Percentiles rank a stretch among this genome's conserved stretches.
These are phyloP conservation scores for Venturia nashicola DNA, from an alignment of 2,329 filamentous ascomycete genomes.

Conservation along the genomic window DNA sequence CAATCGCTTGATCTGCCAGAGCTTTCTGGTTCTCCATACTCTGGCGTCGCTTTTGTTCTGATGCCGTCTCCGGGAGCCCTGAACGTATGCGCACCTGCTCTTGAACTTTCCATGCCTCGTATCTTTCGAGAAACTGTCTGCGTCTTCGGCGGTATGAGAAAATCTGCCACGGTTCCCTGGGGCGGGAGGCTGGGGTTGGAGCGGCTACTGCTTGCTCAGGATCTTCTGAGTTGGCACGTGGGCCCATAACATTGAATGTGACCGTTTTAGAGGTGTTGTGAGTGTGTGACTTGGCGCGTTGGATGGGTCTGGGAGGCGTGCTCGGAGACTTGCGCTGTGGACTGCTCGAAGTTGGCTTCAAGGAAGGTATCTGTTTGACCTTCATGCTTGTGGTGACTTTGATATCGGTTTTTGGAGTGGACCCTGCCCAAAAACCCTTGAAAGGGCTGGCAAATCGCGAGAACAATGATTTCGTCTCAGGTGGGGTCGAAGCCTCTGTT, in stretches of 20 bases:
- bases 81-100: background rate
- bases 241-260: background rate
- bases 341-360: background rate
- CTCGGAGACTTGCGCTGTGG: background rate
- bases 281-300: background rate
- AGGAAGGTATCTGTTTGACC: background rate
- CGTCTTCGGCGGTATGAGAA: background rate
- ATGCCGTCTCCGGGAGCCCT: background rate
- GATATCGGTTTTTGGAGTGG: background rate
- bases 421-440: background rate
- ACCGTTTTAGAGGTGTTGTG: background rate
- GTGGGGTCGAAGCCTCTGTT: background rate
- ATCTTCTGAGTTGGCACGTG: background rate
- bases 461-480: background rate
- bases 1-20: background rate
- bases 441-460: background rate
- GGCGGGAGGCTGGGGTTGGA: background rate
- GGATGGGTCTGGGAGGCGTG: background rate
- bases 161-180: background rate
- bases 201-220: background rate
- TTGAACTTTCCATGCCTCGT: background rate
- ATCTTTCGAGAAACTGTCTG: background rate
- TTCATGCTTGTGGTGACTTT: background rate
- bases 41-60: background rate
- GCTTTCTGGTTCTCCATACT: background rate